Evolutionary conservation across 2,329 filamentous ascomycete genomes (phyloP).

Genomic region (Xylaria sp.): DNA sequence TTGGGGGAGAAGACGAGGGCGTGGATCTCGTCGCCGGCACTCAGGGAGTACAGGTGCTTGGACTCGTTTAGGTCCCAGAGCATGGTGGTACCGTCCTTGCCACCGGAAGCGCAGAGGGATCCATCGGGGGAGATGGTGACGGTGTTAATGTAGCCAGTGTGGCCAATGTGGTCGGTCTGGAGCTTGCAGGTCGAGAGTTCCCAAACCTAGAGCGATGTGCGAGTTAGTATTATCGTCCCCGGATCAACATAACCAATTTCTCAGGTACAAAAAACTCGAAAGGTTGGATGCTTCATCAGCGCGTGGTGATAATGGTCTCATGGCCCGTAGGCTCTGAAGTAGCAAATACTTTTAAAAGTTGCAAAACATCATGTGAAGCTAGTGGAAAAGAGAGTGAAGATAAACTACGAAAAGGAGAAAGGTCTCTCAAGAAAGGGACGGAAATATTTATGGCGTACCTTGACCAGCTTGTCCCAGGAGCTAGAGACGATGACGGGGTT

Average conservation of each 20-base stretch:
- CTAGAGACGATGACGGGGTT: conserved; percentile 99
- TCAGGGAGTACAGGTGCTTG: conserved; percentile 99
- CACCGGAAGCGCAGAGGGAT: conserved; percentile 97
- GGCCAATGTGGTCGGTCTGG: conserved; percentile 99
- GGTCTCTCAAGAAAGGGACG: conserved; percentile 10
- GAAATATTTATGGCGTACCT: conserved; percentile 70
- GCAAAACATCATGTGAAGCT: conserved; percentile 85
- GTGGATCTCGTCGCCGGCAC: conserved; percentile 99
- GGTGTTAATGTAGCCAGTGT: conserved; percentile 99
- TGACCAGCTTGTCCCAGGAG: conserved; percentile 99
- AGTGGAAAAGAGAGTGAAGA: not conserved
- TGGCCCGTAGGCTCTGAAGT: conserved; percentile 98
- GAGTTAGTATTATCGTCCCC: conserved; percentile 34
- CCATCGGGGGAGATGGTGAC: conserved; percentile 99
- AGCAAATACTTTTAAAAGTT: conserved; percentile 98
- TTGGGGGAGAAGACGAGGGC: conserved; percentile 99
- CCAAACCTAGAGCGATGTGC: conserved; percentile 76
- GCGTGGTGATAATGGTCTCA: conserved; percentile 97
- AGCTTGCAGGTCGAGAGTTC: conserved; percentile 99
- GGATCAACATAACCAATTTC: not conserved
- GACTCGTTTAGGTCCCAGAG: conserved; percentile 99
- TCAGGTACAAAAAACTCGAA: not conserved
- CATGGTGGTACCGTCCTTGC: conserved; percentile 99
- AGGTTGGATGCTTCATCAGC: conserved; percentile 64
- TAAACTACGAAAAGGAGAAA: not conserved